Evolutionary conservation across 2,329 filamentous ascomycete genomes (phyloP).

Genomic region (Orbilia brochopaga): DNA sequence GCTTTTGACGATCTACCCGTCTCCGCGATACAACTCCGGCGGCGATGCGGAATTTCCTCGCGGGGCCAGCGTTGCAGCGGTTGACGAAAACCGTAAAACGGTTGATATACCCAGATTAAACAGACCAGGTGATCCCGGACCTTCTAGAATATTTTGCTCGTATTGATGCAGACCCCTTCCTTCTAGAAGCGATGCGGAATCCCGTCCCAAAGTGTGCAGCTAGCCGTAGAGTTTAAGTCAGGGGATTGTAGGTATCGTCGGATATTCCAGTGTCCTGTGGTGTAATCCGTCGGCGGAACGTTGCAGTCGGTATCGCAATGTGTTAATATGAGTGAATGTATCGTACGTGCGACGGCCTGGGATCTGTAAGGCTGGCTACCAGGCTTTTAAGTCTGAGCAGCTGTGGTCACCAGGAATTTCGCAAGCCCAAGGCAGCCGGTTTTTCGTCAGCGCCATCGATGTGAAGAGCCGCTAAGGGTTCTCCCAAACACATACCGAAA

Average conservation of each 20-base stretch:
- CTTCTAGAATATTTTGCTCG: constrained; percentile 43
- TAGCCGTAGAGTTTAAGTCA: constrained; percentile 25
- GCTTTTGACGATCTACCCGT: constrained; percentile 15
- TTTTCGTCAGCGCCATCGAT: constrained; percentile 7
- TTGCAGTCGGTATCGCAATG: too few species aligned
- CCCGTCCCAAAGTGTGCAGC: constrained; percentile 22
- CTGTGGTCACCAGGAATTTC: too few species aligned
- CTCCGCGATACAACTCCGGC: constrained; percentile 49
- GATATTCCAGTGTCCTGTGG: too few species aligned
- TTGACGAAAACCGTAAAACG: constrained; percentile 36
- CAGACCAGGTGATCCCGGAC: constrained; percentile 45
- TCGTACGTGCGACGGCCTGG: too few species aligned
- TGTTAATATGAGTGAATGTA: too few species aligned
- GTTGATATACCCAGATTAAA: constrained; percentile 51
- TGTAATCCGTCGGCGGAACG: too few species aligned
- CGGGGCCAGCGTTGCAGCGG: constrained; percentile 32
- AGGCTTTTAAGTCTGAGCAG: too few species aligned
- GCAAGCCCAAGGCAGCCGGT: neutral
- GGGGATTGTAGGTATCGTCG: too few species aligned
- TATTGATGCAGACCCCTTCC: constrained; percentile 37
- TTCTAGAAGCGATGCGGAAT: constrained; percentile 13
- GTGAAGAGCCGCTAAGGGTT: constrained; percentile 33
- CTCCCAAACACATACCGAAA: constrained; percentile 30
- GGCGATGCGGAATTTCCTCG: constrained; percentile 45
- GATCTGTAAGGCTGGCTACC: too few species aligned